These are phyloP conservation scores for Phytopythium mirpurense DNA, from an alignment of 352 stramenopile genomes.

Conservation along the genomic window DNA sequence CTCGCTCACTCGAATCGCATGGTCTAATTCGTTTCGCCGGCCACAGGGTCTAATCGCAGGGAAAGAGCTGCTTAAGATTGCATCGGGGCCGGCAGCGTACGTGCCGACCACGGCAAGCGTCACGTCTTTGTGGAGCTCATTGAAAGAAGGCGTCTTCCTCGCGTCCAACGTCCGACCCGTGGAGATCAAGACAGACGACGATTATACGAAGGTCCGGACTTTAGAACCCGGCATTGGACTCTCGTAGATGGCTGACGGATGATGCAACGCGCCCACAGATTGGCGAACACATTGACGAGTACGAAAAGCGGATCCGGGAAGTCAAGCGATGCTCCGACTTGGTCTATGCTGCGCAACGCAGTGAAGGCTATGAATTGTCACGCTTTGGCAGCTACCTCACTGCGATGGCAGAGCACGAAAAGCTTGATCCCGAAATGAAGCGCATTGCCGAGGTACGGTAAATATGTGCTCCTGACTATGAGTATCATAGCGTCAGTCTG, in stretches of 20 bases:
- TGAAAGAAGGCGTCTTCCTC: constrained; percentile 78
- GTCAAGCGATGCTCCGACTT: constrained; percentile 80
- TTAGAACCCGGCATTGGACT: background rate
- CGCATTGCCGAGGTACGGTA: constrained; percentile 49
- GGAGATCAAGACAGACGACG: constrained; percentile 84
- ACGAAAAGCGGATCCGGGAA: constrained; percentile 77
- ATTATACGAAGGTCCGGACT: constrained; percentile 60
- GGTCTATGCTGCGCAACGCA: constrained; percentile 71
- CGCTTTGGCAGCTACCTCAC: constrained; percentile 82
- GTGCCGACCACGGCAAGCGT: constrained; percentile 71
- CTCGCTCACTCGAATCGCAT: background rate
- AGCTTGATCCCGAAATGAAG: constrained; percentile 70
- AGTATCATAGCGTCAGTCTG: background rate
- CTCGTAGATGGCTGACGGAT: background rate
- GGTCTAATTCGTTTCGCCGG: background rate
- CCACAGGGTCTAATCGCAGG: constrained; percentile 69
- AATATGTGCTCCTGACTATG: background rate
- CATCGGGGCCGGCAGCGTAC: constrained; percentile 65
- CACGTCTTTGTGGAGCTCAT: constrained; percentile 75
- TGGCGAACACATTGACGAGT: constrained; percentile 82
- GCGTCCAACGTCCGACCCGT: constrained; percentile 77
- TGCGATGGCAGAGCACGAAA: constrained; percentile 68
- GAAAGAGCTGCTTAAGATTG: constrained; percentile 78
- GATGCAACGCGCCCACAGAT: constrained; percentile 35
- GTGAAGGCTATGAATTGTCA: constrained; percentile 84